A percentile compares a stretch with the other conserved stretches of the same genome.
Evolutionary conservation across 441 rosid genomes (phyloP).

Genomic region (Arabidopsis lyrata): DNA sequence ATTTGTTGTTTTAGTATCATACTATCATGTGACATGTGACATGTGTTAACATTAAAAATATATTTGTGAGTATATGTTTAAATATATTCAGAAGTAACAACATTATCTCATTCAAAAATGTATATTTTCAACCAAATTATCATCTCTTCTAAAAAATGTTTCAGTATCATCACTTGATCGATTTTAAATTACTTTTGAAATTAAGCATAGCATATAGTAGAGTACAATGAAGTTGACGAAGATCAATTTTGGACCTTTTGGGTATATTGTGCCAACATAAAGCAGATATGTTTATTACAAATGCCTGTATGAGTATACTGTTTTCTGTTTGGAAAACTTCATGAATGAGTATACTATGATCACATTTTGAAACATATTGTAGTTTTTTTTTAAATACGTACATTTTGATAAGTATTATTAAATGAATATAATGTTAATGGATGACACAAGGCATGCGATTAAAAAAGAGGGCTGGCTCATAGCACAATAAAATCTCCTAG

Average conservation of each 20-base stretch:
- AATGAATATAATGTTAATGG: conserved; percentile 44
- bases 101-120: background rate
- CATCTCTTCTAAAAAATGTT: background rate
- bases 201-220: background rate
- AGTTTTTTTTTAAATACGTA: conserved; percentile 1
- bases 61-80: background rate
- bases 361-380: background rate
- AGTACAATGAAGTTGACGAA: conserved; percentile 10
- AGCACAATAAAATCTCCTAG: conserved; percentile 49
- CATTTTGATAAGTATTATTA: conserved; percentile 17
- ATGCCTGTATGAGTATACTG: background rate
- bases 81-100: no score
- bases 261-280: conserved; percentile 14
- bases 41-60: background rate
- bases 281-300: background rate
- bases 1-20: conserved; percentile 21
- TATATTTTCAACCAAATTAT: background rate
- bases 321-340: no score
- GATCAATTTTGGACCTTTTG: background rate
- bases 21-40: conserved; percentile 29
- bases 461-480: conserved; percentile 43
- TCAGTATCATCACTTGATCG: conserved; percentile 22
- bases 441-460: conserved; percentile 49
- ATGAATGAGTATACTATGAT: background rate
- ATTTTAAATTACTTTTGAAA: background rate